These are phyloP conservation scores for Staphylotrichum longicolle DNA, from an alignment of 495 filamentous ascomycete species.

Conservation along the genomic window DNA sequence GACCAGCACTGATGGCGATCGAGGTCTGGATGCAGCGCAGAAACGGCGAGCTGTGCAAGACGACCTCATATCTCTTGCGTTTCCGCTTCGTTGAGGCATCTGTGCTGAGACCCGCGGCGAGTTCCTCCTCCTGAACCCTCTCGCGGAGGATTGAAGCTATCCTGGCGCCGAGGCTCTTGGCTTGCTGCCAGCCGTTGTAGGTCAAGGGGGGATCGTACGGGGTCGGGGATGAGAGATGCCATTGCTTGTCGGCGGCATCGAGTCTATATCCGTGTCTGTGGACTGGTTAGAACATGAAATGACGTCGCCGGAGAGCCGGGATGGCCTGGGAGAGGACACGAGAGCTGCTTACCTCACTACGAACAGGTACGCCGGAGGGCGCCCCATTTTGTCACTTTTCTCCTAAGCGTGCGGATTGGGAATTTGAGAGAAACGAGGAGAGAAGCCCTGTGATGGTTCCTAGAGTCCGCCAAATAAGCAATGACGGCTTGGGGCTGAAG, in stretches of 20 bases:
- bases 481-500: no score
- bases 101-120: constrained; percentile 18
- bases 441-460: background rate
- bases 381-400: constrained; percentile 39
- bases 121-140: constrained; percentile 41
- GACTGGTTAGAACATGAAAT: background rate
- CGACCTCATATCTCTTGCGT: constrained; percentile 65
- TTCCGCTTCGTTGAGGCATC: constrained; percentile 33
- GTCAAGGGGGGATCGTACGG: constrained; percentile 96
- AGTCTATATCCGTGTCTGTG: constrained; percentile 85
- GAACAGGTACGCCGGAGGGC: constrained; percentile 58
- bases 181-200: constrained; percentile 90
- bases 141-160: constrained; percentile 71
- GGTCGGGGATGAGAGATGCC: constrained; percentile 91
- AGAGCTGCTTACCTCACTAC: constrained; percentile 66
- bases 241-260: constrained; percentile 88
- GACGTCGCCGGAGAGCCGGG: background rate
- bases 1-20: constrained; percentile 82
- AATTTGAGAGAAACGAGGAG: background rate
- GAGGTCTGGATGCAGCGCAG: constrained; percentile 91
- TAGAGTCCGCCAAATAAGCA: no score
- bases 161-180: constrained; percentile 70
- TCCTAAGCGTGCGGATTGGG: background rate
- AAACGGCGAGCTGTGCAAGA: constrained; percentile 90
- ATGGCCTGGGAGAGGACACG: background rate